Conservation (phyloP, 2,329 filamentous ascomycete species). For the Nannizzia gypsea region DNA sequence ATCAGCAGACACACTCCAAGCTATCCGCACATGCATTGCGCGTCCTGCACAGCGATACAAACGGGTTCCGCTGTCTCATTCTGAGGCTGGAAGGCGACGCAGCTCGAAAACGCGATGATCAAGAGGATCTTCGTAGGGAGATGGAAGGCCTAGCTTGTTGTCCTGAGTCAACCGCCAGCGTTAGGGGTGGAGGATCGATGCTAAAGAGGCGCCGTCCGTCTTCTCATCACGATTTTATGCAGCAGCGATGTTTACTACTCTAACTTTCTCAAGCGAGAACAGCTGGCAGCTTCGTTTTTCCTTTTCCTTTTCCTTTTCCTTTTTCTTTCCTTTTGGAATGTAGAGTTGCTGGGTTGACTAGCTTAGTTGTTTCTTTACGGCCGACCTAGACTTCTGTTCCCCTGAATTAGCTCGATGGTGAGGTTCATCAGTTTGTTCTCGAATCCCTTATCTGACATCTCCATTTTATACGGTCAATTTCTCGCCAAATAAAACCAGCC, state of each 20-base stretch:
- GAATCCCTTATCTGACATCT: too few relatives aligned
- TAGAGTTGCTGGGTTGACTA: neutral
- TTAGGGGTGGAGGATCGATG: too few relatives aligned
- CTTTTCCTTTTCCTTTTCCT: too few relatives aligned
- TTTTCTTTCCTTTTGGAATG: too few relatives aligned
- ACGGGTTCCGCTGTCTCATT: slow-evolving; percentile 23
- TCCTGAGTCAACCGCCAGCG: too few relatives aligned
- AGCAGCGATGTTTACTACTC: too few relatives aligned
- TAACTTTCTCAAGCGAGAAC: too few relatives aligned
- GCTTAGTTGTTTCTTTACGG: neutral
- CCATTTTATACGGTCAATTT: neutral
- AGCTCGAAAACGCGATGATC: slow-evolving; percentile 18
- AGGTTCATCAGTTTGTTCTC: too few relatives aligned
- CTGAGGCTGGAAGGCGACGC: slow-evolving; percentile 16
- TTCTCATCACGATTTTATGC: neutral
- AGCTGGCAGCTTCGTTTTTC: too few relatives aligned
- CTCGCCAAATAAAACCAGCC: neutral
- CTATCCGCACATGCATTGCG: slow-evolving; percentile 21
- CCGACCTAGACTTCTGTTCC: neutral
- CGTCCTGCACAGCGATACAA: slow-evolving; percentile 20
- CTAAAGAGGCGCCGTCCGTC: neutral
- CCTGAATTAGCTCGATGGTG: neutral
- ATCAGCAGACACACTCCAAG: too few relatives aligned
- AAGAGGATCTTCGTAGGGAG: slow-evolving; percentile 13
- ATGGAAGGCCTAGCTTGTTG: slow-evolving; percentile 7